Evolutionary conservation across 1,284 basidiomycete genomes (phyloP), one percentile per base, ranked within the genome.

Genomic region (Boletus semigastroideus): DNA sequence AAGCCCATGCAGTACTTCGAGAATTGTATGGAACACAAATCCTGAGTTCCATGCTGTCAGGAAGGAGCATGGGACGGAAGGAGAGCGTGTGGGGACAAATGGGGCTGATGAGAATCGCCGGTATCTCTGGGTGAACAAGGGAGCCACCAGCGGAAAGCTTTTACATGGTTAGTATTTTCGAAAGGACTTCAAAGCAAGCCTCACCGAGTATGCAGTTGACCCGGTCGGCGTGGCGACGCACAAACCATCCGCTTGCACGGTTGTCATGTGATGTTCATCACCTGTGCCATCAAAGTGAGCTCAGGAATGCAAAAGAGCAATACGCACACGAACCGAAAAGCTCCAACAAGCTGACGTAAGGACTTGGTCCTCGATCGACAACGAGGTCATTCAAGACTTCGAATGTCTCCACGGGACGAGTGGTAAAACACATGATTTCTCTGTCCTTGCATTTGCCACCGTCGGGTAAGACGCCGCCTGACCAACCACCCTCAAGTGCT

Each of bases 11-110:
- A 0, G 96, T 99, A 66, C 92, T 95, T 38, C 97, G 79, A 22
- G 96, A 98, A 71, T 98, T 98, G 77, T 94, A 99, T 0, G 97
- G 97, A 16, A 99, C 97, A 60, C 95, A 98, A 38, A 99, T 94
- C 14, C 97, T 87, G 46, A 99, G 78, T 67, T 99, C 97, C 93
- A 99, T 98, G 65, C 90, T 96, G 69, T 99, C 97, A 1, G 97
- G 97, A 17, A 99, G 77, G 4, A 99, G 79, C 96, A 99, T 98
- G 1, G 97, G 97, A 41, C 97, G 84, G 83, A 99, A 99, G 4
- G 94, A 98, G 9, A 99, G 80, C 0, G 97, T 99, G 71, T 99
- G 97, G 0, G 97, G 97, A 66, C 97, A 99, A 56, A 99, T 98
- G 2, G 97, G 97, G 1, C 94, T 96, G 63, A 99, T 96, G 53